Percentiles rank a stretch among this genome's conserved stretches.
These are phyloP conservation scores for Mycena vulgaris DNA, from an alignment of 768 basidiomycete species.

Conservation along the genomic window DNA sequence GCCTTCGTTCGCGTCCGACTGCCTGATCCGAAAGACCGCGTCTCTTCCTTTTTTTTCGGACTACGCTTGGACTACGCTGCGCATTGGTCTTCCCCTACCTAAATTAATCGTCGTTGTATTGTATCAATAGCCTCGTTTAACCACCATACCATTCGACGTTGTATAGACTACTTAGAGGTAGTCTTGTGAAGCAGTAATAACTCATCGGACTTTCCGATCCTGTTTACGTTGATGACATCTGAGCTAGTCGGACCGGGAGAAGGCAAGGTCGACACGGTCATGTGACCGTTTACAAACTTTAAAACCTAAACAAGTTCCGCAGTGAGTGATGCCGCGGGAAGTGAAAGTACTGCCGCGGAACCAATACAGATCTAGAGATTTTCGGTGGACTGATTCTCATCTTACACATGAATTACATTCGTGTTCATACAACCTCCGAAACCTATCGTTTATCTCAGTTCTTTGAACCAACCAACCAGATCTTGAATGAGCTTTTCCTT, in stretches of 20 bases:
- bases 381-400: too few relatives aligned
- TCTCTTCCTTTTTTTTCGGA: neutral
- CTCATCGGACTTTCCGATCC: neutral
- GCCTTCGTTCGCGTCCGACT: conserved; percentile 38
- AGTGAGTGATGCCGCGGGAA: neutral
- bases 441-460: neutral
- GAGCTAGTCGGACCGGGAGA: too few relatives aligned
- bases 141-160: conserved; percentile 3
- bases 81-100: neutral
- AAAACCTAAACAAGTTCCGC: neutral
- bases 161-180: neutral
- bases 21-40: neutral
- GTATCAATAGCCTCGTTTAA: conserved; percentile 31
- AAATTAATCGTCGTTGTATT: conserved; percentile 16
- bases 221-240: too few relatives aligned
- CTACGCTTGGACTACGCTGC: neutral
- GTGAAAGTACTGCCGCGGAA: neutral
- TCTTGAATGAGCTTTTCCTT: neutral
- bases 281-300: neutral
- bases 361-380: too few relatives aligned
- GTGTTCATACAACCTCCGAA: too few relatives aligned
- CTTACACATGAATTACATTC: too few relatives aligned
- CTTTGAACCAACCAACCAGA: neutral
- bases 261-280: neutral
- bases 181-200: conserved; percentile 18